Conservation (phyloP, 164 flowering plant genomes). For the Magnolia changhungtana region DNA sequence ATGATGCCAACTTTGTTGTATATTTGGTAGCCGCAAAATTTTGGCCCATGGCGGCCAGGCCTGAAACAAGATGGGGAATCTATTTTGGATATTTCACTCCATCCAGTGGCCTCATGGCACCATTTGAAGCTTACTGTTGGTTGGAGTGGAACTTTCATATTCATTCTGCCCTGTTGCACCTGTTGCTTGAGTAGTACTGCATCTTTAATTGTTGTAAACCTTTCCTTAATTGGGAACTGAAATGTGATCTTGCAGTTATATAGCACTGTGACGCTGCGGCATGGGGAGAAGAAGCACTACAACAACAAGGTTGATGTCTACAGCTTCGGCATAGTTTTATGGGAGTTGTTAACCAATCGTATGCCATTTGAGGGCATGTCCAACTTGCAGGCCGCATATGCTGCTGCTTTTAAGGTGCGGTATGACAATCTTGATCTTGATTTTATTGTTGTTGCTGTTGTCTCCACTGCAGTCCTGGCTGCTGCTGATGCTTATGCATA, state of each 20-base stretch:
- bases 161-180: neutral
- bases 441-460: neutral
- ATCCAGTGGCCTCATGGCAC: neutral
- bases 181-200: conserved; percentile 3
- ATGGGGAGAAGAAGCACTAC: conserved; percentile 94
- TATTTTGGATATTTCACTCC: too few species aligned
- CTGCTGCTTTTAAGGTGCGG: conserved; percentile 92
- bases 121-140: neutral
- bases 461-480: neutral
- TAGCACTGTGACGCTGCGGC: conserved; percentile 93
- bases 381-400: conserved; percentile 97
- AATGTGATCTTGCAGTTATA: conserved; percentile 62
- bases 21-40: too few species aligned
- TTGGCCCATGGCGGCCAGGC: too few species aligned
- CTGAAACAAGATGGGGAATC: too few species aligned
- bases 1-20: too few species aligned
- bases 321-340: conserved; percentile 90
- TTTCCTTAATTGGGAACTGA: conserved; percentile 19
- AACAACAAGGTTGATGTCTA: conserved; percentile 94
- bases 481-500: conserved; percentile 1
- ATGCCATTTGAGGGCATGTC: conserved; percentile 99
- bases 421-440: conserved; percentile 2
- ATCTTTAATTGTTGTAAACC: conserved; percentile 12
- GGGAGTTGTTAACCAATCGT: conserved; percentile 87
- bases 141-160: neutral